Evolutionary conservation across 2,329 filamentous ascomycete species (phyloP).

Genomic region (Tolypocladium inflatum): DNA sequence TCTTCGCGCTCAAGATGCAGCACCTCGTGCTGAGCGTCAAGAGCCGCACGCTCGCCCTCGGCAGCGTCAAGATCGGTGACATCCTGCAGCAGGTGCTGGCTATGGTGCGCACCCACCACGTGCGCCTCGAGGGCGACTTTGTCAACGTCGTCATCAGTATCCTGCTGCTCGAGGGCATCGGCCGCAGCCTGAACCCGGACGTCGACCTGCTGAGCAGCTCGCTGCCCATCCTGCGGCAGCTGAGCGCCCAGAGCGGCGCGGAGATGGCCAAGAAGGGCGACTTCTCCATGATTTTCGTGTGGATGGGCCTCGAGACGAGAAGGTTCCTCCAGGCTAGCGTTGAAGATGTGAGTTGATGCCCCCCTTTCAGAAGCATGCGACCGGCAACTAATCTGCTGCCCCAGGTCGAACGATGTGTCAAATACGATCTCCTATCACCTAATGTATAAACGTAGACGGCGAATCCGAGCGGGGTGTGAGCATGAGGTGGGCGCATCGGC

Average conservation of each 20-base stretch:
- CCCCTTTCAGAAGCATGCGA: constrained; percentile 3
- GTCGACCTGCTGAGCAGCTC: constrained; percentile 80
- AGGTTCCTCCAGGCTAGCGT: constrained; percentile 84
- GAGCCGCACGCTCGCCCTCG: constrained; percentile 79
- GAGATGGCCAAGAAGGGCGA: constrained; percentile 63
- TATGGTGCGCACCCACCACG: constrained; percentile 90
- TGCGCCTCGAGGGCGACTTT: constrained; percentile 91
- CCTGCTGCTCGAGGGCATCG: constrained; percentile 86
- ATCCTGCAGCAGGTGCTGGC: constrained; percentile 81
- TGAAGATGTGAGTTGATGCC: constrained; percentile 59
- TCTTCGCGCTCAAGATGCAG: constrained; percentile 95
- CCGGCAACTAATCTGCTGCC: background rate
- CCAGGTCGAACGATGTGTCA: constrained; percentile 78
- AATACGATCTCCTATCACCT: constrained; percentile 79
- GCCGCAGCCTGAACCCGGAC: constrained; percentile 74
- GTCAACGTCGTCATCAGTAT: constrained; percentile 98
- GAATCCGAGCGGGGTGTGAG: background rate
- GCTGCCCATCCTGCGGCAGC: constrained; percentile 78
- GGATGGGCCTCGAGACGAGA: constrained; percentile 82
- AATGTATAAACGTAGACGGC: constrained; percentile 54
- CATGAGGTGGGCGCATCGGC: background rate
- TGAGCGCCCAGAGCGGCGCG: constrained; percentile 69
- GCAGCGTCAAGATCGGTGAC: constrained; percentile 93
- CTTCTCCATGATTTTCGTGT: constrained; percentile 80
- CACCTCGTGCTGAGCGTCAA: constrained; percentile 89